Percentiles rank a stretch among this genome's conserved stretches.
Evolutionary conservation across 2,329 filamentous ascomycete genomes (phyloP).

Genomic region (Pestalotiopsis fici): DNA sequence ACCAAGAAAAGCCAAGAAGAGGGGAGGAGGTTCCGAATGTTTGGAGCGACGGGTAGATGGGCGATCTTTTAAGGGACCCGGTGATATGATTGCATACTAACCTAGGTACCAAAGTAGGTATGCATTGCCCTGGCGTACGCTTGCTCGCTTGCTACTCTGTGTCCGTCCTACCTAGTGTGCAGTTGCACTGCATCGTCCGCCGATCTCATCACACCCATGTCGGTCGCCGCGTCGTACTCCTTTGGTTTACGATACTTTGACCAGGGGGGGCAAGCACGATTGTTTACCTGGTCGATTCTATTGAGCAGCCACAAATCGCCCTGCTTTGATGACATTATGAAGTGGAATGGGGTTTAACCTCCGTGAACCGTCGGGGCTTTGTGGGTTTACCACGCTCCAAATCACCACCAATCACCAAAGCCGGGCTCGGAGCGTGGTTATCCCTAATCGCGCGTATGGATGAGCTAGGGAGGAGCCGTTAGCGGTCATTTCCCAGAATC

Average conservation of each 20-base stretch:
- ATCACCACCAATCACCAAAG: background rate
- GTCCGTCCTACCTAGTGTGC: background rate
- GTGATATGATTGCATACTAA: background rate
- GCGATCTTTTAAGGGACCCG: background rate
- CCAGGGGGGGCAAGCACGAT: background rate
- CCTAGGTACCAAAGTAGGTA: too few species aligned
- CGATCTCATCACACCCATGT: background rate
- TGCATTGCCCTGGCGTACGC: background rate
- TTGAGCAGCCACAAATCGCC: background rate
- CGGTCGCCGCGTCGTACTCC: background rate
- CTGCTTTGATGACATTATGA: background rate
- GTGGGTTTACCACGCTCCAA: background rate
- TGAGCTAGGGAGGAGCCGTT: background rate
- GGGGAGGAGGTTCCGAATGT: background rate
- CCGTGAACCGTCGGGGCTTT: slow-evolving; percentile 4
- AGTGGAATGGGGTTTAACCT: background rate
- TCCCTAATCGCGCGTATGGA: background rate
- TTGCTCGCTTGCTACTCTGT: background rate
- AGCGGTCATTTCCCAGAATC: background rate
- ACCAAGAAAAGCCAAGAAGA: slow-evolving; percentile 6
- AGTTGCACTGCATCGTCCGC: background rate
- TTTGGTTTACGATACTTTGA: background rate
- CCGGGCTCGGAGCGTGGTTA: background rate
- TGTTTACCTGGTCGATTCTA: background rate
- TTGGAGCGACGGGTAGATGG: background rate